phyloP scores from a whole-genome alignment of 2,329 filamentous ascomycete species.

The Aspergillus cejpii region DNA sequence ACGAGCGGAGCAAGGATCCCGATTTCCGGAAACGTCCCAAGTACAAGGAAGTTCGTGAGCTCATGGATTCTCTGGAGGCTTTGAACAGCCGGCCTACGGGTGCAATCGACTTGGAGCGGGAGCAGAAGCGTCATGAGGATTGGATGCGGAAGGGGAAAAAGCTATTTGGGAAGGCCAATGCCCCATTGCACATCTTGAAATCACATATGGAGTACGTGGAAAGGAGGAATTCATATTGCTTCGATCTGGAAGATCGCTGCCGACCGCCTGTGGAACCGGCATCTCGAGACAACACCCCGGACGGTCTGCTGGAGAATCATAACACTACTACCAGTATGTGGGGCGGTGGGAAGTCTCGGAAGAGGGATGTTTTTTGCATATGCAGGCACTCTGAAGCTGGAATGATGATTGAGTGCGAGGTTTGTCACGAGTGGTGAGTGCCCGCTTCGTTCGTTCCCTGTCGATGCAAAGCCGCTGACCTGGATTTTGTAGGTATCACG shows the following conservation, averaged over 20 bases:
- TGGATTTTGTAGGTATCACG: conserved; percentile 67
- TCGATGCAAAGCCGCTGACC: neutral
- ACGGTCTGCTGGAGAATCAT: conserved; percentile 46
- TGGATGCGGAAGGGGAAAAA: conserved; percentile 99
- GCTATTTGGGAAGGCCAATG: conserved; percentile 95
- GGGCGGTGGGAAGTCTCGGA: conserved; percentile 47
- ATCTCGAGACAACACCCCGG: conserved; percentile 70
- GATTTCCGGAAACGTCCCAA: conserved; percentile 75
- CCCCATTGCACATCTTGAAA: conserved; percentile 89
- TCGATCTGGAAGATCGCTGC: conserved; percentile 83
- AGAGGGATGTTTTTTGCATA: conserved; percentile 90
- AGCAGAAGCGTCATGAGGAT: conserved; percentile 91
- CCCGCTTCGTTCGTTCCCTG: neutral
- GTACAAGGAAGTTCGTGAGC: conserved; percentile 82
- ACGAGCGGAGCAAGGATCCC: conserved; percentile 65
- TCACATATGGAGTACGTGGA: conserved; percentile 91
- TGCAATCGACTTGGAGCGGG: conserved; percentile 85
- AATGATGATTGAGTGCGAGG: conserved; percentile 99
- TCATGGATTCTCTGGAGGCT: conserved; percentile 79
- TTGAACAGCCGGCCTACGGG: conserved; percentile 88
- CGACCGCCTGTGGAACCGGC: conserved; percentile 85
- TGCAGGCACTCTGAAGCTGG: conserved; percentile 88
- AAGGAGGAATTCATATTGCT: conserved; percentile 82
- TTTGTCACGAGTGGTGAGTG: conserved; percentile 91
- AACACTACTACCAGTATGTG: conserved; percentile 25